A percentile compares a stretch with the other conserved stretches of the same genome.
Evolutionary conservation across 2,329 filamentous ascomycete species (phyloP).

Genomic region (Elsinoe perseae): DNA sequence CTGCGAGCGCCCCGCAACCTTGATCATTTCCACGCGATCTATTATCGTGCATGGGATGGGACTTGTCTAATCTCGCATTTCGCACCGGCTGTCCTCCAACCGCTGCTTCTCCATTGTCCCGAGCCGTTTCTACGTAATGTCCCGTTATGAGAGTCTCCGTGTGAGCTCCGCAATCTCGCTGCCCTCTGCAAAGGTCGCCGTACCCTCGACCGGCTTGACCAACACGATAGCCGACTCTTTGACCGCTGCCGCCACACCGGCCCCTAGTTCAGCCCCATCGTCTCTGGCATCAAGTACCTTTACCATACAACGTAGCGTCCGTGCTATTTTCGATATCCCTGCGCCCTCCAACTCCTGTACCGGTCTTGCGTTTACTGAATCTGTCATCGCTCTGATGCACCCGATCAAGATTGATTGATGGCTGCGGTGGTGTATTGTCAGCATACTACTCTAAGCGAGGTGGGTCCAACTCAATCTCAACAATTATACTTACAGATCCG

Average conservation of each 20-base stretch:
- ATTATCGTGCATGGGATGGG: background rate
- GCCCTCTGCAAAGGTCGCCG: background rate
- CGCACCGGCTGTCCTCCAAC: background rate
- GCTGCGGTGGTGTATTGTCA: background rate
- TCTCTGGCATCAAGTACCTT: background rate
- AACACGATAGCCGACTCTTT: background rate
- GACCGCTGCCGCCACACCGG: background rate
- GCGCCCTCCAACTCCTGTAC: background rate
- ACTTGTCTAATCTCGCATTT: background rate
- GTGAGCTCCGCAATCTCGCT: slow-evolving; percentile 10
- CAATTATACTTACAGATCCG: slow-evolving; percentile 24
- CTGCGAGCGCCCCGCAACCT: background rate
- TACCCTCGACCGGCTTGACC: background rate
- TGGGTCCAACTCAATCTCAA: background rate
- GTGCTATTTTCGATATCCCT: background rate
- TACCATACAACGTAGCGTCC: slow-evolving; percentile 1
- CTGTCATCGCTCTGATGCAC: slow-evolving; percentile 4
- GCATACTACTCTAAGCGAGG: background rate
- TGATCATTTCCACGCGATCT: background rate
- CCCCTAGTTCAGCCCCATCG: slow-evolving; percentile 1
- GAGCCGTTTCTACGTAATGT: background rate
- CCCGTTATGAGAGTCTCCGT: background rate
- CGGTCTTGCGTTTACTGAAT: background rate
- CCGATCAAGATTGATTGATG: slow-evolving; percentile 4
- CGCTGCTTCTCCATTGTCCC: background rate